Percentiles rank a stretch among this genome's conserved stretches.
phyloP scores from a whole-genome alignment of 78 protist species.

The Isochrysis galbana region DNA sequence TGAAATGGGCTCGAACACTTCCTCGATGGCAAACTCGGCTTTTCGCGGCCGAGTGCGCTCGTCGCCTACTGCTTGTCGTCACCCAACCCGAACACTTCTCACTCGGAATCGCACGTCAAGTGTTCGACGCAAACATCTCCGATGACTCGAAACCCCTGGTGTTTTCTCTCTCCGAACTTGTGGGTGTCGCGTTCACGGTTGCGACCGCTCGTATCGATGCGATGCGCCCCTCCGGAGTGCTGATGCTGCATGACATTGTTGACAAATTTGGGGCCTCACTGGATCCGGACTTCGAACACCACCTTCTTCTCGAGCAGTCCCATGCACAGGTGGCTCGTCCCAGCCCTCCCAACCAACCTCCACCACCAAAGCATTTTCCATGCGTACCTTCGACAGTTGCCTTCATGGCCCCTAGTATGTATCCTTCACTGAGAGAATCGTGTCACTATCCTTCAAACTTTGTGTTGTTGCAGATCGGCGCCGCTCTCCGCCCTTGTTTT shows the following conservation, averaged over 20 bases:
- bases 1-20: too few species aligned
- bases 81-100: background rate
- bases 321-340: background rate
- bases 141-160: too few species aligned
- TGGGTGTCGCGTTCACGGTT: background rate
- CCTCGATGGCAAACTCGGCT: conserved; percentile 9
- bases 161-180: background rate
- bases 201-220: background rate
- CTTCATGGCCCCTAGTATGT: too few species aligned
- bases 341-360: too few species aligned
- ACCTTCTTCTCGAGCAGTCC: background rate
- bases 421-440: too few species aligned
- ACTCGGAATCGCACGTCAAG: background rate
- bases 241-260: background rate
- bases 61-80: background rate
- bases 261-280: background rate
- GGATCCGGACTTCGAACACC: background rate
- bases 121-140: too few species aligned
- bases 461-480: too few species aligned
- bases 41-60: background rate
- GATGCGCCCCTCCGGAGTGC: background rate
- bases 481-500: background rate
- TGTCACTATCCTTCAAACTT: too few species aligned
- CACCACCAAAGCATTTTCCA: too few species aligned
- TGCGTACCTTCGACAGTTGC: too few species aligned